These are phyloP conservation scores for Ceratopteris richardii DNA, from an alignment of 75 land plant species.

Conservation along the genomic window DNA sequence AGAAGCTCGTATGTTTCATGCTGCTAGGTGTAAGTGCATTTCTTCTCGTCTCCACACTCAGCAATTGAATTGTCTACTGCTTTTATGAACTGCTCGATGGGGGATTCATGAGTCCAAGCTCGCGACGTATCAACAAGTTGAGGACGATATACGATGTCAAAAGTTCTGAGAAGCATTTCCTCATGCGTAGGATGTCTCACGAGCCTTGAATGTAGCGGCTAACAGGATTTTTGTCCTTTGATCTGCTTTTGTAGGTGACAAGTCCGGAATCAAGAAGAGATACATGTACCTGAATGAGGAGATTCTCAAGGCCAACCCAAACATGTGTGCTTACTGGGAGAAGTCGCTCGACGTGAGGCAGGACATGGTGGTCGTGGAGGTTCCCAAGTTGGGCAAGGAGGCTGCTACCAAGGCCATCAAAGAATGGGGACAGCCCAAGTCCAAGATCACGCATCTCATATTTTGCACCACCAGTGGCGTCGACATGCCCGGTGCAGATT, in stretches of 20 bases:
- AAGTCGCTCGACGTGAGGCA: conserved; percentile 41
- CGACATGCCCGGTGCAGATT: conserved; percentile 63
- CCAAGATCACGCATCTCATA: conserved; percentile 53
- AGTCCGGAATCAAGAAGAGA: conserved; percentile 37
- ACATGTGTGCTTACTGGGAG: conserved; percentile 37
- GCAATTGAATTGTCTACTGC: too few species aligned
- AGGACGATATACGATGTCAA: too few species aligned
- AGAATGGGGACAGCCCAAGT: conserved; percentile 61
- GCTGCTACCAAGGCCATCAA: conserved; percentile 50
- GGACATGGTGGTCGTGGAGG: conserved; percentile 42
- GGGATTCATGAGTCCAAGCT: too few species aligned
- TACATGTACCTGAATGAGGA: conserved; percentile 46
- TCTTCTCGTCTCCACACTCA: too few species aligned
- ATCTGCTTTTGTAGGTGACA: conserved; percentile 46
- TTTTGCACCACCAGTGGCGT: conserved; percentile 53
- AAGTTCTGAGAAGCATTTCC: too few species aligned
- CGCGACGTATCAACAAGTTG: too few species aligned
- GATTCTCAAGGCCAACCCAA: conserved; percentile 37
- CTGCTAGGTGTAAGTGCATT: too few species aligned
- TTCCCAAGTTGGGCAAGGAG: conserved; percentile 55
- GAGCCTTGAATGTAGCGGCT: too few species aligned
- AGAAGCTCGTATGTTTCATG: too few species aligned
- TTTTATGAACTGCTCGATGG: too few species aligned
- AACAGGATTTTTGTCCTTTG: too few species aligned
- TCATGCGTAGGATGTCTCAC: too few species aligned